Percentiles rank a stretch among this genome's conserved stretches.
Conservation (phyloP, 305 asterid species). For the Rubia peregrina region DNA sequence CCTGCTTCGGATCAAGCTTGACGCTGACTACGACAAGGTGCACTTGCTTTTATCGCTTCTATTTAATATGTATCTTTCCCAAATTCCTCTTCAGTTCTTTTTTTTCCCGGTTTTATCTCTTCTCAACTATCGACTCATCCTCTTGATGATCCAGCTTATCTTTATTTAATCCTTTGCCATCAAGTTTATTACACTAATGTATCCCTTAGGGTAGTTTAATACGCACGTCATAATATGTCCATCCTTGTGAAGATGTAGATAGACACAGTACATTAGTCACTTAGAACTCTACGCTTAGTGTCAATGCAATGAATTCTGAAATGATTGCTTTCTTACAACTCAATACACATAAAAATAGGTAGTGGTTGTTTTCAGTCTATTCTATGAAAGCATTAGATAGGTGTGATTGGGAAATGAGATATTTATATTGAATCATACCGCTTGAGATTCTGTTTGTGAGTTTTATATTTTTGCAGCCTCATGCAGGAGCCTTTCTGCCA, state of each 20-base stretch:
- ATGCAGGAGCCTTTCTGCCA: conserved; percentile 99
- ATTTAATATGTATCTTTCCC: neutral
- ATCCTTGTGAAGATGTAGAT: neutral
- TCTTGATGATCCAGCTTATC: neutral
- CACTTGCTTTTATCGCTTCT: neutral
- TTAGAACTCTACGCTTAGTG: neutral
- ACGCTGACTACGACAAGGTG: no score
- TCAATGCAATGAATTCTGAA: neutral
- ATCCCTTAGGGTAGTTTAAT: neutral
- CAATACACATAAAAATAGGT: neutral
- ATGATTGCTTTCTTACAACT: neutral
- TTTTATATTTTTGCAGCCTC: conserved; percentile 96
- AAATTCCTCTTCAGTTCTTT: neutral
- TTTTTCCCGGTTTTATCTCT: neutral
- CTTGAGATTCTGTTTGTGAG: conserved; percentile 49
- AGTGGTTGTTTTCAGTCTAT: neutral
- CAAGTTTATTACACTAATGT: neutral
- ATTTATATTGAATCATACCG: conserved; percentile 12
- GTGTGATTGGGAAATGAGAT: neutral
- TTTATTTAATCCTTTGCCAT: neutral
- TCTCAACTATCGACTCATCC: neutral
- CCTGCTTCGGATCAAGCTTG: no score
- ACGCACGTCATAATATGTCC: neutral
- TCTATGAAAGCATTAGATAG: neutral
- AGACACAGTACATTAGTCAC: neutral